These are phyloP conservation scores for Phytophthora pisi DNA, from an alignment of 352 stramenopile species.

Conservation along the genomic window DNA sequence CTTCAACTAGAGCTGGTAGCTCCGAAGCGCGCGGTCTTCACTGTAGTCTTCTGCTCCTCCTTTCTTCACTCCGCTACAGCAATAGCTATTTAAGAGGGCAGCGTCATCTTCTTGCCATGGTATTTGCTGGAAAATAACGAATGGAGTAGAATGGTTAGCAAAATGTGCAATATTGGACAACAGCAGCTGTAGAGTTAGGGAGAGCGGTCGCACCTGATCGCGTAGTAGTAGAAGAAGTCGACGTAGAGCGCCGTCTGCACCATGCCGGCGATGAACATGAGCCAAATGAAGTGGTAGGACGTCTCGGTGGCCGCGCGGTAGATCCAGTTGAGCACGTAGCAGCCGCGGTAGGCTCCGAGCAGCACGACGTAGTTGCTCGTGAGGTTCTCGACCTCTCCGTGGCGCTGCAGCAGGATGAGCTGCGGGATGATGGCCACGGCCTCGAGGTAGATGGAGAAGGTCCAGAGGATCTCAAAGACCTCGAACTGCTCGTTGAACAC, in stretches of 20 bases:
- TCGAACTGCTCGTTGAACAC: slow-evolving; percentile 95
- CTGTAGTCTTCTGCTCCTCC: slow-evolving; percentile 18
- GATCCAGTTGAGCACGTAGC: slow-evolving; percentile 99
- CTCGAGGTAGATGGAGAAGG: slow-evolving; percentile 99
- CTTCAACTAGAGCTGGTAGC: not conserved
- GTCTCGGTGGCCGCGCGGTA: slow-evolving; percentile 96
- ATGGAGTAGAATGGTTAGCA: slow-evolving; percentile 7
- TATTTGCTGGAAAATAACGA: slow-evolving; percentile 69
- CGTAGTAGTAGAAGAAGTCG: slow-evolving; percentile 99
- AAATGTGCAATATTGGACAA: not conserved
- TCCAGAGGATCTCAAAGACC: slow-evolving; percentile 96
- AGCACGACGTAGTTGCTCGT: slow-evolving; percentile 99
- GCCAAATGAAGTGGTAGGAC: slow-evolving; percentile 98
- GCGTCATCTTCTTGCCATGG: slow-evolving; percentile 91
- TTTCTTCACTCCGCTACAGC: slow-evolving; percentile 11
- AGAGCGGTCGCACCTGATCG: slow-evolving; percentile 71
- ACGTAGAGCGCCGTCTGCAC: slow-evolving; percentile 99
- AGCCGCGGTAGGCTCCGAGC: slow-evolving; percentile 96
- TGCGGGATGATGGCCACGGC: slow-evolving; percentile 98
- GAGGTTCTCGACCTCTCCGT: slow-evolving; percentile 98
- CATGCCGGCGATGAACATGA: slow-evolving; percentile 98
- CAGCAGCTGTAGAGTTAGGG: not conserved
- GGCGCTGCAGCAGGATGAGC: slow-evolving; percentile 98
- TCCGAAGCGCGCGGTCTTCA: slow-evolving; percentile 12
- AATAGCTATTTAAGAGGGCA: slow-evolving; percentile 70